A percentile compares a stretch with the other conserved stretches of the same genome.
These are phyloP conservation scores for Tulasnella sp. DNA, from an alignment of 768 basidiomycete genomes.

Conservation along the genomic window DNA sequence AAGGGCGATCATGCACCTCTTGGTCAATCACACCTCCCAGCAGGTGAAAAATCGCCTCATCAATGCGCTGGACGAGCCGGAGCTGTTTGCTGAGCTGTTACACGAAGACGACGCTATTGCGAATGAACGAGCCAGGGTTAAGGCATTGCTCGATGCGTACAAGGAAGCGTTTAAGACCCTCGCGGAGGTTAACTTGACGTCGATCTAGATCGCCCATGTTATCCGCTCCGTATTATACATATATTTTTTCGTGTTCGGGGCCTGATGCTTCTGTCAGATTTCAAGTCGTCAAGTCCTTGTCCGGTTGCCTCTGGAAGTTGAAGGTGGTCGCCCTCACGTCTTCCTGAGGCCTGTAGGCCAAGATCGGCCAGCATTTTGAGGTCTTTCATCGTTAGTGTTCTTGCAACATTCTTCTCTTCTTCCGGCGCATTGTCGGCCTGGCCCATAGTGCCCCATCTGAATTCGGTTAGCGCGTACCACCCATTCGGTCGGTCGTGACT, in stretches of 20 bases:
- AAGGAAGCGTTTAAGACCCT: conserved; percentile 90
- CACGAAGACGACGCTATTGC: conserved; percentile 96
- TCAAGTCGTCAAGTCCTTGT: background rate
- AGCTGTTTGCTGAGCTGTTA: conserved; percentile 85
- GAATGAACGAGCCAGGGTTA: conserved; percentile 89
- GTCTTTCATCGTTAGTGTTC: too few relatives aligned
- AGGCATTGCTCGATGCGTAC: conserved; percentile 93
- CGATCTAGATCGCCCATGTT: conserved; percentile 15
- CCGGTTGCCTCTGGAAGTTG: background rate
- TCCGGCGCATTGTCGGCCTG: too few relatives aligned
- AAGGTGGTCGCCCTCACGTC: too few relatives aligned
- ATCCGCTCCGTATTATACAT: background rate
- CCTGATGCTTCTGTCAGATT: background rate
- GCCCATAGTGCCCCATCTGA: too few relatives aligned
- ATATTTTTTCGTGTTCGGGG: too few relatives aligned
- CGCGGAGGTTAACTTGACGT: conserved; percentile 76
- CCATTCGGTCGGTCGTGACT: too few relatives aligned
- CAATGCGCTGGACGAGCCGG: conserved; percentile 82
- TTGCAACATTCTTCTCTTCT: too few relatives aligned
- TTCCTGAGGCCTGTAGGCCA: too few relatives aligned
- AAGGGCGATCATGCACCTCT: conserved; percentile 97
- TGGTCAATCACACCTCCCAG: conserved; percentile 95
- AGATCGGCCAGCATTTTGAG: too few relatives aligned
- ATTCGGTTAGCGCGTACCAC: too few relatives aligned
- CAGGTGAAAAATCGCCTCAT: conserved; percentile 96